Evolutionary conservation across 2,329 filamentous ascomycete species (phyloP), one percentile per base, ranked within the genome.

Genomic region (Epichloe bromicola): DNA sequence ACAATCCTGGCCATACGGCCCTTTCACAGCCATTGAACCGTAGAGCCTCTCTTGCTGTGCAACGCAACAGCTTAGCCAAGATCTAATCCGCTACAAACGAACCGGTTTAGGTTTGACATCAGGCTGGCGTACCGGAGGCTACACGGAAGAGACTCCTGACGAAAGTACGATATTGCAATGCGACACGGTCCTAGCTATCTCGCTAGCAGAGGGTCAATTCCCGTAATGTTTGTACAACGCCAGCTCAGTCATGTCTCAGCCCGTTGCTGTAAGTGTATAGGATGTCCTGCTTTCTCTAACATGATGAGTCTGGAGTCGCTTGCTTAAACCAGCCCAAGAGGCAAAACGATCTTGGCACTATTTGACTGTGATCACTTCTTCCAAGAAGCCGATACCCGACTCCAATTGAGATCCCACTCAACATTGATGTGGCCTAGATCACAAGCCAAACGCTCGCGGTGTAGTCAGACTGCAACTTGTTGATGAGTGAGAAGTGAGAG

Each of bases 171-270:
- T 38, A 20, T 34, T 39, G 42, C 23, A 20, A 50, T 12, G 41
- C 36, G 36, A 40, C 42, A 50, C 23, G 26, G 39, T 46, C 42
- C 36, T 40, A 39, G 23, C 37, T 34, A 46, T 50, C 48, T 50
- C 49, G 42, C 49, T 50, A 50, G 36, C 17, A 19, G 42, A 40
- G 36, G 33, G 23, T 38, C 36, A 30, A 30, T 20, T 39, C 23
- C 46, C 17, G 37, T 37, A 4, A 34, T 46, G 15, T 41, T 40
- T 50, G 49, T 50, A 40, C 42, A 46, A 50, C 49, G 49, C 49
- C 41, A 45, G 49, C 49, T 50, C 42, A 50, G 23, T 46, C 42
- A 45, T 50, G 49, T 50, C 37, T 50, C 49, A 45, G 41, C 14
- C 23, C 46, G 42, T 39, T 50, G 33, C 36, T 37, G 49, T 38